Evolutionary conservation across 2,329 filamentous ascomycete species (phyloP).

Genomic region (Talaromyces pinophilus): DNA sequence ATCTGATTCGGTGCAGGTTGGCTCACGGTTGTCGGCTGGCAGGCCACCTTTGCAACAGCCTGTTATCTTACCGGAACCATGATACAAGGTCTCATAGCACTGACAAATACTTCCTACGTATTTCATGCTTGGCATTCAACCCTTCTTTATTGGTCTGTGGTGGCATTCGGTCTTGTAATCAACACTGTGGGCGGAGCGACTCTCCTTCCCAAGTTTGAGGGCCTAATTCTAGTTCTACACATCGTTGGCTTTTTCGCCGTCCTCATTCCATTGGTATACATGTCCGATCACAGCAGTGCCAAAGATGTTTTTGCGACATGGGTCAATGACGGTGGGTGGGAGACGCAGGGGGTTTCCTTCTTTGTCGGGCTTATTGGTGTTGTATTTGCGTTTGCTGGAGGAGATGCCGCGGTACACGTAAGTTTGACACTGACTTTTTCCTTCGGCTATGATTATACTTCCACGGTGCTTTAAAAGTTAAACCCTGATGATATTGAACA

Average conservation of each 20-base stretch:
- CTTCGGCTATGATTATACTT: not conserved
- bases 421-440: slow-evolving; percentile 9
- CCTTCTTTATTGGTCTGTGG: slow-evolving; percentile 52
- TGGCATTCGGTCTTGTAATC: slow-evolving; percentile 51
- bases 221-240: slow-evolving; percentile 16
- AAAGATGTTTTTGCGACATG: slow-evolving; percentile 3
- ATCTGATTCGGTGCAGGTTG: slow-evolving; percentile 13
- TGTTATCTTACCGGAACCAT: slow-evolving; percentile 37
- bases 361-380: slow-evolving; percentile 6
- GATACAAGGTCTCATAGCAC: slow-evolving; percentile 30
- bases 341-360: slow-evolving; percentile 14
- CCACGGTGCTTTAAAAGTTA: not conserved
- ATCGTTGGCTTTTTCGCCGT: slow-evolving; percentile 18
- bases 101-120: slow-evolving; percentile 30
- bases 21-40: slow-evolving; percentile 32
- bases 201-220: slow-evolving; percentile 16
- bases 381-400: slow-evolving; percentile 19
- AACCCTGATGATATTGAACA: slow-evolving; percentile 19
- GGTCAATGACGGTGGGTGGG: slow-evolving; percentile 16
- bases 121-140: slow-evolving; percentile 43
- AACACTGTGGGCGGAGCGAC: slow-evolving; percentile 45
- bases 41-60: slow-evolving; percentile 31
- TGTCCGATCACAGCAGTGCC: slow-evolving; percentile 23
- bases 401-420: slow-evolving; percentile 30
- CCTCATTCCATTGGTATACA: slow-evolving; percentile 19